phyloP scores from a whole-genome alignment of 2,329 filamentous ascomycete species.

The Emmonsiellopsis sp. region DNA sequence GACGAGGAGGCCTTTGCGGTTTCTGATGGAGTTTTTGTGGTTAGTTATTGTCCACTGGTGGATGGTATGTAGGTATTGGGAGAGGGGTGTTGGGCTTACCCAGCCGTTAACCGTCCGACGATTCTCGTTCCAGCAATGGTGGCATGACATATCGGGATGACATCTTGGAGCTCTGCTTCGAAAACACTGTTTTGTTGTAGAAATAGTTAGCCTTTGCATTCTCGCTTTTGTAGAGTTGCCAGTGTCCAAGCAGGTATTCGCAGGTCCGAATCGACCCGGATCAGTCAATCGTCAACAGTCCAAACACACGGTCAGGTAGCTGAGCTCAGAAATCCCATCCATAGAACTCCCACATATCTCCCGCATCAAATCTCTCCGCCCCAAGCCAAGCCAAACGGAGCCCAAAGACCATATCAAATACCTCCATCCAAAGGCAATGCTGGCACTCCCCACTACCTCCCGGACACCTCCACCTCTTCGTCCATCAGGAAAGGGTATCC shows the following conservation, averaged over 20 bases:
- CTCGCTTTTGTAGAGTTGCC: not conserved
- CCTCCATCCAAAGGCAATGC: no score
- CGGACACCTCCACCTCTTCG: no score
- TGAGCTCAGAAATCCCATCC: no score
- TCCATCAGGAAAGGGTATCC: not conserved
- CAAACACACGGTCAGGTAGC: no score
- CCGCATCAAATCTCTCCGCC: no score
- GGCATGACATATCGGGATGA: slow-evolving; percentile 92
- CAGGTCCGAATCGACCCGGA: no score
- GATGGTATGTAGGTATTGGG: not conserved
- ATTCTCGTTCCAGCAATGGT: slow-evolving; percentile 96
- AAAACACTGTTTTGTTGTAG: slow-evolving; percentile 58
- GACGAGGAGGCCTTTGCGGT: slow-evolving; percentile 92
- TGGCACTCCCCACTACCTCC: no score
- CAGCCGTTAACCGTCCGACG: slow-evolving; percentile 88
- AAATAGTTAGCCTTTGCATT: not conserved
- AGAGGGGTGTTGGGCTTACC: slow-evolving; percentile 43
- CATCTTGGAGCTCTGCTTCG: slow-evolving; percentile 93
- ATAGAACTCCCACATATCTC: no score
- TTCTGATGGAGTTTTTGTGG: slow-evolving; percentile 43
- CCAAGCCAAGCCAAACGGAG: no score
- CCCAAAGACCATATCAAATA: no score
- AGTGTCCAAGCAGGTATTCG: not conserved
- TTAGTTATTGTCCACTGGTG: not conserved
- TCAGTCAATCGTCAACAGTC: no score